Evolutionary conservation across 495 filamentous ascomycete genomes (phyloP).

Genomic region (Amphirosellinia nigrospora): DNA sequence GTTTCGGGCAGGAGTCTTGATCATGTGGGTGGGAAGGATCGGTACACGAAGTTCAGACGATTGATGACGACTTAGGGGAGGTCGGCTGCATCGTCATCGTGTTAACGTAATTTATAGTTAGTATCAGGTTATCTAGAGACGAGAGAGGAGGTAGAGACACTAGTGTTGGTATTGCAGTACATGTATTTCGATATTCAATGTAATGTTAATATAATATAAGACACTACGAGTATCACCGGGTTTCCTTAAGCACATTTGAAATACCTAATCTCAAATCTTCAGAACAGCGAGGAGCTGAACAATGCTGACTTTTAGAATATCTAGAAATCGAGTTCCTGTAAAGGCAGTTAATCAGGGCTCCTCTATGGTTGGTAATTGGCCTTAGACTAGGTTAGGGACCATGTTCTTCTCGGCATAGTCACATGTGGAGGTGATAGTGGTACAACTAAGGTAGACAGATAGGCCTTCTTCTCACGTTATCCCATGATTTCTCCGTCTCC

Average conservation of each 20-base stretch:
- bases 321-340: background rate
- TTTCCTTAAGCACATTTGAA: background rate
- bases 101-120: background rate
- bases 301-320: background rate
- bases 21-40: background rate
- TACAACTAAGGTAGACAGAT: too few relatives aligned
- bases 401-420: too few relatives aligned
- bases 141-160: background rate
- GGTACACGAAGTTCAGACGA: background rate
- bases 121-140: background rate
- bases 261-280: background rate
- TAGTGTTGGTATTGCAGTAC: background rate
- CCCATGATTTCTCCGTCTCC: too few relatives aligned
- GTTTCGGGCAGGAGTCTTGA: slow-evolving; percentile 28
- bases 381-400: too few relatives aligned
- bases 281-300: background rate
- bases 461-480: too few relatives aligned
- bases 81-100: background rate
- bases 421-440: too few relatives aligned
- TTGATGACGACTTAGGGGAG: too few relatives aligned
- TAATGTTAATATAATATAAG: slow-evolving; percentile 9
- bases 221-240: background rate
- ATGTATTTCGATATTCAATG: background rate
- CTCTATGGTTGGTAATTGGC: too few relatives aligned
- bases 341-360: too few relatives aligned